Evolutionary conservation across 495 filamentous ascomycete species (phyloP).

Genomic region (Penicillium soppii): DNA sequence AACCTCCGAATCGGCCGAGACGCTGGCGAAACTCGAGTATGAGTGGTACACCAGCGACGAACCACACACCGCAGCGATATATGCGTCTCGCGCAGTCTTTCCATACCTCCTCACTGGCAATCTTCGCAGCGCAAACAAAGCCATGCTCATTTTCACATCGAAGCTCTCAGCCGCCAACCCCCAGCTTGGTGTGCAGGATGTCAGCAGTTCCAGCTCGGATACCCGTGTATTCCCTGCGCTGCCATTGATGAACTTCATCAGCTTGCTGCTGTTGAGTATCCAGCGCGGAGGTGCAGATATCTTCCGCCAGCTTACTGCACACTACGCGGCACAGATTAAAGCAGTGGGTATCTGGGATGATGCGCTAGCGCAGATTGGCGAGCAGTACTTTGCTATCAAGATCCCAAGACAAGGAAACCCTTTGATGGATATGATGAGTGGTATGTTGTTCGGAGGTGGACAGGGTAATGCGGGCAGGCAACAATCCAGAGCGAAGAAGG

Average conservation of each 20-base stretch:
- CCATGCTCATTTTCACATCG: slow-evolving; percentile 75
- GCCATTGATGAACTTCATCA: slow-evolving; percentile 91
- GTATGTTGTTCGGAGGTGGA: slow-evolving; percentile 76
- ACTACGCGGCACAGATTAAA: slow-evolving; percentile 74
- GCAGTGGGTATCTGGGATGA: slow-evolving; percentile 81
- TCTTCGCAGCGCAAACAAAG: slow-evolving; percentile 80
- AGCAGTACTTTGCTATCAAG: slow-evolving; percentile 97
- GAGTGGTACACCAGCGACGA: slow-evolving; percentile 91
- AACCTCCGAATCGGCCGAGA: slow-evolving; percentile 82
- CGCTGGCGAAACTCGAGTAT: slow-evolving; percentile 79
- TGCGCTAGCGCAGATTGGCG: slow-evolving; percentile 79
- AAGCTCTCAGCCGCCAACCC: slow-evolving; percentile 67
- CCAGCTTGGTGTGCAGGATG: slow-evolving; percentile 71
- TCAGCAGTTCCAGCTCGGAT: slow-evolving; percentile 73
- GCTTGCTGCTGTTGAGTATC: slow-evolving; percentile 75
- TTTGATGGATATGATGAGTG: slow-evolving; percentile 96
- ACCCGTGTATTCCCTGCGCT: slow-evolving; percentile 78
- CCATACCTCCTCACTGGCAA: slow-evolving; percentile 91
- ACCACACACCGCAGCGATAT: slow-evolving; percentile 83
- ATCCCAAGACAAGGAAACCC: slow-evolving; percentile 85
- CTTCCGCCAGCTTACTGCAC: slow-evolving; percentile 77
- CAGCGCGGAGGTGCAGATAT: slow-evolving; percentile 77
- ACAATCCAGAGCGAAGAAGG: slow-evolving; percentile 40
- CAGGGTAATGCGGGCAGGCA: slow-evolving; percentile 43
- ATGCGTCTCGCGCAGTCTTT: slow-evolving; percentile 84